These are phyloP conservation scores for Pyrenophora seminiperda DNA, from an alignment of 2,329 filamentous ascomycete genomes.

Conservation along the genomic window DNA sequence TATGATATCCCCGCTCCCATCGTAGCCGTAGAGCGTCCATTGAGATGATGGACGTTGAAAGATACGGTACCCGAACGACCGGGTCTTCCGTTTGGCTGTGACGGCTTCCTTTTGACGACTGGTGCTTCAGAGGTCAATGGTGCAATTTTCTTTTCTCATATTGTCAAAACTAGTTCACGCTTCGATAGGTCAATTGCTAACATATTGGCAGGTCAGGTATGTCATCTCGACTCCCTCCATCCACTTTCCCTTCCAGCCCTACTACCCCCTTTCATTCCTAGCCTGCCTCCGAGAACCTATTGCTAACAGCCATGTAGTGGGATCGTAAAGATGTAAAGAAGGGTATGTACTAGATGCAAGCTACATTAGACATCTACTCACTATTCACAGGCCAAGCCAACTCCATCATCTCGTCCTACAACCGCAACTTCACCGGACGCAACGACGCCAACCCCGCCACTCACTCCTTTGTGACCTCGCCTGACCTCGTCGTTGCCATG, in stretches of 20 bases:
- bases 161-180: neutral
- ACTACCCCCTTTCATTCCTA: too few relatives aligned
- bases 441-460: slow-evolving; percentile 96
- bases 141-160: neutral
- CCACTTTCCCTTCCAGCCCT: too few relatives aligned
- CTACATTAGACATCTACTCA: slow-evolving; percentile 22
- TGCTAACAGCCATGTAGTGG: too few relatives aligned
- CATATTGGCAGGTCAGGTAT: neutral
- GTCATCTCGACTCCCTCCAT: neutral
- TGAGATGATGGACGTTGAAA: too few relatives aligned
- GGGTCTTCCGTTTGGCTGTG: too few relatives aligned
- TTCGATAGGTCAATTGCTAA: neutral
- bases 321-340: too few relatives aligned
- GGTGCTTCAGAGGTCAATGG: neutral
- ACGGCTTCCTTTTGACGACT: neutral
- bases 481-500: slow-evolving; percentile 86
- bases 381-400: slow-evolving; percentile 68
- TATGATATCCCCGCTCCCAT: too few relatives aligned
- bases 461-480: slow-evolving; percentile 90
- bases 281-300: too few relatives aligned
- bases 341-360: neutral
- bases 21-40: too few relatives aligned
- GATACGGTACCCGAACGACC: too few relatives aligned
- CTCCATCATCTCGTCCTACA: slow-evolving; percentile 98
- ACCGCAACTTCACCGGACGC: slow-evolving; percentile 99